Percentiles rank a stretch among this genome's conserved stretches.
phyloP scores from a whole-genome alignment of 1,284 basidiomycete genomes.

The Ganoderma sp. region DNA sequence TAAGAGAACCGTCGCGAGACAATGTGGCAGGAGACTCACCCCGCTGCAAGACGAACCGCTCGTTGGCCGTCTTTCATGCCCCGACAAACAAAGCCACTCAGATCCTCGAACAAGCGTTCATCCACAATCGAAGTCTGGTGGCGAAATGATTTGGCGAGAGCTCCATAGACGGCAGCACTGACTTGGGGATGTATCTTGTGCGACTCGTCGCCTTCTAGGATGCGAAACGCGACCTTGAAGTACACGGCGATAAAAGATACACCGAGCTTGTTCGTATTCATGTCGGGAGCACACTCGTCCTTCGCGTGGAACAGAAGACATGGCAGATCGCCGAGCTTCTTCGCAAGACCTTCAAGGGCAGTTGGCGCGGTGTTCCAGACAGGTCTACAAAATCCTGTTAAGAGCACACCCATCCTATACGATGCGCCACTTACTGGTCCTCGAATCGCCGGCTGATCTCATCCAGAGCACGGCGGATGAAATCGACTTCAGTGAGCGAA shows the following conservation, averaged over 20 bases:
- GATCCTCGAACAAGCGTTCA: constrained; percentile 45
- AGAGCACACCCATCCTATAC: too few relatives aligned
- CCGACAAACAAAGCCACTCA: constrained; percentile 48
- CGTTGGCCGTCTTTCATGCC: constrained; percentile 62
- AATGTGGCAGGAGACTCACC: constrained; percentile 50
- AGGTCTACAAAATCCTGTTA: constrained; percentile 38
- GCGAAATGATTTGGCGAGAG: constrained; percentile 52
- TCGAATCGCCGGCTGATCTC: constrained; percentile 45
- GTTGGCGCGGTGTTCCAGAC: constrained; percentile 40
- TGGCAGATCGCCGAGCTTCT: constrained; percentile 45
- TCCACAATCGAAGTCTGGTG: constrained; percentile 50
- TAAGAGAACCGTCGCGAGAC: constrained; percentile 7
- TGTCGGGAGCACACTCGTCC: constrained; percentile 40
- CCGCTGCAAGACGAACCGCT: constrained; percentile 66
- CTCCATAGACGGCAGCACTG: constrained; percentile 51
- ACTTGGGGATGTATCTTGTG: constrained; percentile 53
- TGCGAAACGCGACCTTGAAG: constrained; percentile 44
- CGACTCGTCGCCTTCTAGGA: constrained; percentile 53
- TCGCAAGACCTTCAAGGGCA: constrained; percentile 44
- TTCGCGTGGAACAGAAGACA: constrained; percentile 53
- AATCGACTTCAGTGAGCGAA: constrained; percentile 41
- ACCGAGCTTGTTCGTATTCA: constrained; percentile 29
- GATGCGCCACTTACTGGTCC: constrained; percentile 20
- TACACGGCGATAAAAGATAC: constrained; percentile 48
- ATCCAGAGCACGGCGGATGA: constrained; percentile 32